A percentile compares a stretch with the other conserved stretches of the same genome.
Conservation (phyloP, 2,329 filamentous ascomycete species). For the Trichoderma simmonsii region DNA sequence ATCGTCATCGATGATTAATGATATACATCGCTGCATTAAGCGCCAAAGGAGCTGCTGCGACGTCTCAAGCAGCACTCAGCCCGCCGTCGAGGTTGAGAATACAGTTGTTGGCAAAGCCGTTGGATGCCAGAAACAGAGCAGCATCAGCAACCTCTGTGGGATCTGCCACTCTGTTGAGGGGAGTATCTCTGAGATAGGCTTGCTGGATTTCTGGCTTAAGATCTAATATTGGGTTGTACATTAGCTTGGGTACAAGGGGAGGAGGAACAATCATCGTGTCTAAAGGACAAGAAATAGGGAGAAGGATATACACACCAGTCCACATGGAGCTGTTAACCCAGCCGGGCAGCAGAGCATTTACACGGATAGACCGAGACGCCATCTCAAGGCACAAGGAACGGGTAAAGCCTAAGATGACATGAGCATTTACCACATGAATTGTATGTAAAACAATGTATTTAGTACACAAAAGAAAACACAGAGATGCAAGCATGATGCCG, state of each 20-base stretch:
- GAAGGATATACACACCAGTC: conserved; percentile 49
- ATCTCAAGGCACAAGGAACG: conserved; percentile 63
- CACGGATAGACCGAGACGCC: conserved; percentile 60
- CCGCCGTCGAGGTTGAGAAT: conserved; percentile 84
- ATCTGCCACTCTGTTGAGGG: conserved; percentile 62
- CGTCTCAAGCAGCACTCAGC: conserved; percentile 60
- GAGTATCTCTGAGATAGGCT: conserved; percentile 52
- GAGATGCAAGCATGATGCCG: conserved; percentile 11
- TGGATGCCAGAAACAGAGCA: conserved; percentile 71
- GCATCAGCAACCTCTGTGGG: conserved; percentile 77
- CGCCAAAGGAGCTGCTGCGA: conserved; percentile 6
- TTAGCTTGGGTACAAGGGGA: conserved; percentile 31
- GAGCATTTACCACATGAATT: conserved; percentile 9
- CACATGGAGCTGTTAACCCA: conserved; percentile 84
- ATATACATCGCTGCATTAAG: conserved; percentile 22
- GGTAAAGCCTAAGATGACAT: conserved; percentile 56
- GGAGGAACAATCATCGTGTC: background rate
- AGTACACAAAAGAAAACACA: conserved; percentile 13
- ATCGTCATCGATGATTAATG: conserved; percentile 67
- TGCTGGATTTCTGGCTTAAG: conserved; percentile 39
- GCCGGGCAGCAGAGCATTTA: conserved; percentile 78
- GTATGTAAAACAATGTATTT: conserved; percentile 18
- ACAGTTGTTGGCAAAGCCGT: conserved; percentile 83
- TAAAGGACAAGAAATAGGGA: conserved; percentile 14
- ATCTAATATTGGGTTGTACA: conserved; percentile 38